Percentiles rank a stretch among this genome's conserved stretches.
phyloP scores from a whole-genome alignment of 768 basidiomycete genomes.

The Podaxis sp. region DNA sequence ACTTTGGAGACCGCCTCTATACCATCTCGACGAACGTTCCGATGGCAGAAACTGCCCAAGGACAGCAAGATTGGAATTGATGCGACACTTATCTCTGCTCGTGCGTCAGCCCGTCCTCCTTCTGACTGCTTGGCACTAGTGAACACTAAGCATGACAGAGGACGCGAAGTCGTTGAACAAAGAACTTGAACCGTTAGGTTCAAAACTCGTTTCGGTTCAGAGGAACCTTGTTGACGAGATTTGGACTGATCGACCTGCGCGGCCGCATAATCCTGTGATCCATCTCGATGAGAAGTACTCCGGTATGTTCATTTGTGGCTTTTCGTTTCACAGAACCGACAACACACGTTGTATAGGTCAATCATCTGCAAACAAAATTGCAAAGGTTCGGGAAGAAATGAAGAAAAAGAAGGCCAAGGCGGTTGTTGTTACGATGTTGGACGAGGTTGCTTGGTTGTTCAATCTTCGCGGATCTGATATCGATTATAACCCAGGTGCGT shows the following conservation, averaged over 20 bases:
- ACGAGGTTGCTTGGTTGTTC: slow-evolving; percentile 94
- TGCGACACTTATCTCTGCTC: slow-evolving; percentile 64
- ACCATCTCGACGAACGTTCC: background rate
- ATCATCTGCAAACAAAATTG: slow-evolving; percentile 63
- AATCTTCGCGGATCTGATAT: slow-evolving; percentile 93
- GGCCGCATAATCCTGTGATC: slow-evolving; percentile 66
- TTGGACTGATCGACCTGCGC: slow-evolving; percentile 69
- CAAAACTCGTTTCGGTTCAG: slow-evolving; percentile 59
- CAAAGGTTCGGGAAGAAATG: slow-evolving; percentile 59
- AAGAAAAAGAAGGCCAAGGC: slow-evolving; percentile 61
- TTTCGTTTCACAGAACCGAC: background rate
- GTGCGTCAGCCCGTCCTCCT: slow-evolving; percentile 30
- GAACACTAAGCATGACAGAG: slow-evolving; percentile 27
- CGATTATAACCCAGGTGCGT: slow-evolving; percentile 65
- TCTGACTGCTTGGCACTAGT: background rate
- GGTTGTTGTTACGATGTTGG: slow-evolving; percentile 80
- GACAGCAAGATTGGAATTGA: slow-evolving; percentile 78
- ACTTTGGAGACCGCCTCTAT: background rate
- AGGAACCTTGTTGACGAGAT: slow-evolving; percentile 76
- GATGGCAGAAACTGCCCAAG: slow-evolving; percentile 50
- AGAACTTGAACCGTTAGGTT: slow-evolving; percentile 48
- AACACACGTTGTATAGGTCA: slow-evolving; percentile 39
- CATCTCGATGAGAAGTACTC: slow-evolving; percentile 71
- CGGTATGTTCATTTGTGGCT: slow-evolving; percentile 32
- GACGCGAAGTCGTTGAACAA: slow-evolving; percentile 64